Evolutionary conservation across 495 filamentous ascomycete genomes (phyloP), one percentile per base, ranked within the genome.

Genomic region (Penicillium paxilli): DNA sequence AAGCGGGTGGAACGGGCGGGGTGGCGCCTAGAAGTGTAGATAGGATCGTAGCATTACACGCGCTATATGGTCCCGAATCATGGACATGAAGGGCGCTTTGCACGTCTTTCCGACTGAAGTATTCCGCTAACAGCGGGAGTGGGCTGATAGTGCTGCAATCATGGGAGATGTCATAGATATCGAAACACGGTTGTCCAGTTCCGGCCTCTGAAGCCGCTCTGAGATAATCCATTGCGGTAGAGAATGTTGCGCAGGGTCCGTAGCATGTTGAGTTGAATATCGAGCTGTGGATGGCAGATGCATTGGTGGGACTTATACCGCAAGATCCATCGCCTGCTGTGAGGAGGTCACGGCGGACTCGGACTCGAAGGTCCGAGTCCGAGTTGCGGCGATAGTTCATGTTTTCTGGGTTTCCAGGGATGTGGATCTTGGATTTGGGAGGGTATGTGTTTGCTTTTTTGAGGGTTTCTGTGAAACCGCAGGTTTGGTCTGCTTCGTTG

Each of bases 181-280:
- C 68, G 58, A 63, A 73, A 51, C 67, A 69, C 16, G 56, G 44
- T 14, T 19, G 41, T 32, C 53, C 47, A 19, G 53, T 46, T 9
- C 55, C 54, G 7, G 35, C 42, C n/a, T 48, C 28, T 4, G 59
- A 53, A 6, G 47, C 32, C 6, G 66, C 51, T 35, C 44, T 40
- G 21, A 74, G 47, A 53, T 70, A 71, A 38, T 69, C 61, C 22
- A 63, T 41, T 22, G 68, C 70, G 17, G 74, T 75, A 21, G 70
- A 67, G 47, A 62, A 71, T 19, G 68, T 69, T 12, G 74, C 71
- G 49, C 74, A 77, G 19, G 66, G 57, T 8, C 68, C 67, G 48
- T 69, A 65, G 59, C 75, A 78, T 45, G 64, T 64, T n/a, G 62
- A 65, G 32, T 71, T 65, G 17, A 68, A 47, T 38, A 75, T 70